Percentiles rank a stretch among this genome's conserved stretches.
phyloP scores from a whole-genome alignment of 768 basidiomycete species.

The Boletus vermiculosoides region DNA sequence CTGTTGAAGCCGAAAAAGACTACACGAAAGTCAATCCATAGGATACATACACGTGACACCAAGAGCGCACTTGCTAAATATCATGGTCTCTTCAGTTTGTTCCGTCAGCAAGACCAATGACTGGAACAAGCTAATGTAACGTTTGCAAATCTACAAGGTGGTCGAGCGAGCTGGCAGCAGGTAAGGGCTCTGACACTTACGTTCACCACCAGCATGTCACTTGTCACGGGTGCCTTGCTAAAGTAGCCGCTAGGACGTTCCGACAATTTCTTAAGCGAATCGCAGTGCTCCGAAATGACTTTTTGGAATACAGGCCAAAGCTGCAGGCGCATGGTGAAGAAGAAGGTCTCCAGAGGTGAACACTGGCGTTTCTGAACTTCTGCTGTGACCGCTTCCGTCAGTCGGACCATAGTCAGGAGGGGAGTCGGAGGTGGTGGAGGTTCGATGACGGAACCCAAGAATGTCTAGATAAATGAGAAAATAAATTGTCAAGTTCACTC shows the following conservation, averaged over 20 bases:
- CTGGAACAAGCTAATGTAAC: constrained; percentile 80
- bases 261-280: constrained; percentile 77
- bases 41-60: not conserved
- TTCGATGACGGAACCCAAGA: constrained; percentile 66
- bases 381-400: constrained; percentile 76
- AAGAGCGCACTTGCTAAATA: constrained; percentile 80
- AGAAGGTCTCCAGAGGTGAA: constrained; percentile 75
- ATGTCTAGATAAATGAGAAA: constrained; percentile 45
- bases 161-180: not conserved
- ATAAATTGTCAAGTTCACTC: not conserved
- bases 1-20: constrained; percentile 79
- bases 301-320: constrained; percentile 97
- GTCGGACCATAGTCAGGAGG: constrained; percentile 86
- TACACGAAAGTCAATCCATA: constrained; percentile 30
- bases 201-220: constrained; percentile 62
- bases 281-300: constrained; percentile 79
- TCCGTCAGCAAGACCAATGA: constrained; percentile 77
- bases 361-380: constrained; percentile 79
- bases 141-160: constrained; percentile 56
- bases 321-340: constrained; percentile 76
- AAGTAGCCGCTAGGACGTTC: constrained; percentile 70
- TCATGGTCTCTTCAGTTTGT: constrained; percentile 92
- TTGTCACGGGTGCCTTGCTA: constrained; percentile 58
- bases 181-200: constrained; percentile 38
- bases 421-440: constrained; percentile 72